Percentiles rank a stretch among this genome's conserved stretches.
phyloP scores from a whole-genome alignment of 2,329 filamentous ascomycete genomes.

The Trichoderma sp. region DNA sequence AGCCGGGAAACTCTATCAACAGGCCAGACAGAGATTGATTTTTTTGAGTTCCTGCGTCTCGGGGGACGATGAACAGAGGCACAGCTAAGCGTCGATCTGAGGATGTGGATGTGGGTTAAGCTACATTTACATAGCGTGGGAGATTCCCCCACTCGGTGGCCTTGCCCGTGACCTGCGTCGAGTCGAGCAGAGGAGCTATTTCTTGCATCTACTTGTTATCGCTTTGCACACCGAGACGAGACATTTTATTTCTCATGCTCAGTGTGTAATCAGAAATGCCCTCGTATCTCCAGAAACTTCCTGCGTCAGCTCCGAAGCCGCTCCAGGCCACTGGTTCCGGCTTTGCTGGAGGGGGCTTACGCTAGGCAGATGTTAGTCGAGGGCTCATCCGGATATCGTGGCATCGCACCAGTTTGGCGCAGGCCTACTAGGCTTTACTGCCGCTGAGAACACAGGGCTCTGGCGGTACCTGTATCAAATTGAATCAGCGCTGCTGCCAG shows the following conservation, averaged over 20 bases:
- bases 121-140: constrained; percentile 27
- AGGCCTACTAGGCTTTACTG: neutral
- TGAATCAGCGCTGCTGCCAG: neutral
- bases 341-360: constrained; percentile 21
- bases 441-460: neutral
- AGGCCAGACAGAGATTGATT: constrained; percentile 5
- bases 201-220: neutral
- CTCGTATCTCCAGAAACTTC: neutral
- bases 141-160: constrained; percentile 11
- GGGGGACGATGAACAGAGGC: constrained; percentile 9
- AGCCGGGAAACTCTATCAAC: constrained; percentile 28
- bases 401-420: neutral
- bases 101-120: constrained; percentile 20
- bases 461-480: neutral
- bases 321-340: constrained; percentile 4
- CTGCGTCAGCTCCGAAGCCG: constrained; percentile 5
- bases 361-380: constrained; percentile 23
- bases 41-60: constrained; percentile 8
- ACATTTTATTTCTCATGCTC: neutral
- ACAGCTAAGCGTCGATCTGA: constrained; percentile 19
- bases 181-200: constrained; percentile 4
- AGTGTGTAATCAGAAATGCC: neutral
- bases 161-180: constrained; percentile 27
- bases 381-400: constrained; percentile 19
- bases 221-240: constrained; percentile 3